These are phyloP conservation scores for Colletotrichum noveboracense DNA, from an alignment of 2,329 filamentous ascomycete genomes.

Conservation along the genomic window DNA sequence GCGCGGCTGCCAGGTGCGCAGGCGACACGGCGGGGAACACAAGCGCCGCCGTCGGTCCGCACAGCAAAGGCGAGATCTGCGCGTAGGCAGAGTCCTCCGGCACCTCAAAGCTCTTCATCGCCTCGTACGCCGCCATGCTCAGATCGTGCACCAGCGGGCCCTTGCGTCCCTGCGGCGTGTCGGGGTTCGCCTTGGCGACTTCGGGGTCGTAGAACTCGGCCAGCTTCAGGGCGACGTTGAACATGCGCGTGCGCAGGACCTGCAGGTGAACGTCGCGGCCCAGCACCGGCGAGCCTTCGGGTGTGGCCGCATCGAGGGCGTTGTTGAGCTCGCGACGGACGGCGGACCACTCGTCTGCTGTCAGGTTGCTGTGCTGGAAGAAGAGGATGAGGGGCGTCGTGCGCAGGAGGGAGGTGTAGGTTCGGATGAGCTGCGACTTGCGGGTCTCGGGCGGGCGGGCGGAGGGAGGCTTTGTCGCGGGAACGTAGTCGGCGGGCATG, in stretches of 20 bases:
- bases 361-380: constrained; percentile 75
- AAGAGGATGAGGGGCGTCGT: constrained; percentile 85
- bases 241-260: constrained; percentile 88
- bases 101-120: constrained; percentile 43
- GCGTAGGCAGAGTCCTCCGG: constrained; percentile 49
- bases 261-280: constrained; percentile 75
- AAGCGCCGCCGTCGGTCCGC: constrained; percentile 81
- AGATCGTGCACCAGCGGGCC: constrained; percentile 54
- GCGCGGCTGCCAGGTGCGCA: constrained; percentile 79
- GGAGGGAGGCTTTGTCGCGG: constrained; percentile 82
- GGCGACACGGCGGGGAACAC: constrained; percentile 85
- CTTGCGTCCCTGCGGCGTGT: constrained; percentile 31
- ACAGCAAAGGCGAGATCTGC: constrained; percentile 76
- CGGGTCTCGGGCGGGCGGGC: constrained; percentile 85
- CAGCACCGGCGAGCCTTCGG: constrained; percentile 50
- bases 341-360: constrained; percentile 66
- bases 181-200: constrained; percentile 28
- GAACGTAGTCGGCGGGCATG: constrained; percentile 55
- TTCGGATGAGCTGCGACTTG: constrained; percentile 85
- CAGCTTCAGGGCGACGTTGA: constrained; percentile 82
- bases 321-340: constrained; percentile 48
- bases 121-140: constrained; percentile 56
- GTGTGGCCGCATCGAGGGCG: constrained; percentile 46
- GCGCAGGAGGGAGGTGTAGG: constrained; percentile 87
- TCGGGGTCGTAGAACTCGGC: constrained; percentile 79